Percentiles rank a stretch among this genome's conserved stretches.
Conservation (phyloP, 495 filamentous ascomycete genomes). For the Pyrenula massariospora region DNA sequence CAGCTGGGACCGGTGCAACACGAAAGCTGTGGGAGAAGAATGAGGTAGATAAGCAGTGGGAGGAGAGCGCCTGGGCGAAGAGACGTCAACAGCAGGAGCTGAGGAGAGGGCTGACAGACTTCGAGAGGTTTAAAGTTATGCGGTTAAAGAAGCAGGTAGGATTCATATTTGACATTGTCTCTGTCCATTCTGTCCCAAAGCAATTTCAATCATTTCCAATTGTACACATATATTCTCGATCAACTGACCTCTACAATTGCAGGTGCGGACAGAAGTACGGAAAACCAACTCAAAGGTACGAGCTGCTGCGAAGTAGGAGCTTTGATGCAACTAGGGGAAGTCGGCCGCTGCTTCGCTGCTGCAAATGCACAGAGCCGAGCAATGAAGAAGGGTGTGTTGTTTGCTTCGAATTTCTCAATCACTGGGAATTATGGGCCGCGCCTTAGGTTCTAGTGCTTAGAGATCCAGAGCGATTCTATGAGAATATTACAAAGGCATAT, state of each 20-base stretch:
- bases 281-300: constrained; percentile 78
- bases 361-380: no score
- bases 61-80: constrained; percentile 80
- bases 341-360: no score
- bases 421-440: no score
- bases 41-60: constrained; percentile 85
- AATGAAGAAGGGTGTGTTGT: no score
- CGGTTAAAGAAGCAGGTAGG: constrained; percentile 90
- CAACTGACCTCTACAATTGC: constrained; percentile 9
- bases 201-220: no score
- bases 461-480: no score
- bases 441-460: no score
- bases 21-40: constrained; percentile 76
- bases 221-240: constrained; percentile 2
- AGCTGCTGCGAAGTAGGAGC: constrained; percentile 42
- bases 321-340: no score
- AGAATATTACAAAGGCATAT: no score
- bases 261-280: constrained; percentile 87
- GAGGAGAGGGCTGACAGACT: constrained; percentile 86
- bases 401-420: no score
- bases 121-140: constrained; percentile 99
- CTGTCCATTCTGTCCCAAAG: no score
- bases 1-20: constrained; percentile 68
- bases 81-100: constrained; percentile 69
- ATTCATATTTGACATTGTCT: no score